Evolutionary conservation across 1,139 yeast species (phyloP), one percentile per base, ranked within the genome.

Genomic region (Kodamaea ohmeri): DNA sequence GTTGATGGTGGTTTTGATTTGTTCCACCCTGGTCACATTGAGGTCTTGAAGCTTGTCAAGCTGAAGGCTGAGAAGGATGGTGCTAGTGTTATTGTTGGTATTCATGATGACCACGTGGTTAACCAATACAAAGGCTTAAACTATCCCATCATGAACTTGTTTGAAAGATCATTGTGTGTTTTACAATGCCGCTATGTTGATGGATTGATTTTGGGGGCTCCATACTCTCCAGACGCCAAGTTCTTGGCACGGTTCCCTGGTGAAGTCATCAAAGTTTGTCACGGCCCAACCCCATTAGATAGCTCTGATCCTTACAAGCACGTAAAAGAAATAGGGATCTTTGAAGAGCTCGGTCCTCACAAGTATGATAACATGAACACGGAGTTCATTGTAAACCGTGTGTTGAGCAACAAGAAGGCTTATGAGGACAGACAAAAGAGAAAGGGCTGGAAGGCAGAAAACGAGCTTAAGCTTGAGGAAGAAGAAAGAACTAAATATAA

Each of bases 21-120:
- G 45, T 89, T 92, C 62, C 90, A 89, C 56, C 90, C 96, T 20
- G 97, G 96, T 13, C 97, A 92, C 56, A 87, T 90, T 46, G 85
- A 81, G 52, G 79, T 81, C 9, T 66, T 85, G 45, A 66, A 73
- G 41, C 55, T 65, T 7, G 78, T 76, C 8, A 55, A 61, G 24
- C 60, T 61, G 41, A 62, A 60, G 30, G 81, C 57, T 37, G 58
- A 43, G 52, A 60, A 38, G 30, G 65, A 66, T 2, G 55, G 57
- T 6, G 71, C 73, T 7, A 58, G 66, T 7, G 78, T 87, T 1
- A 61, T 84, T 4, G 88, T 85, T 15, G 96, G 95, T 1, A 59
- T 88, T 18, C 80, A 78, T 48, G 81, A 79, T 48, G 95, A 86
- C 56, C 50, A 53, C 20, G 68, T 74, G 17, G 76, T 80, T 36